Evolutionary conservation across 495 filamentous ascomycete genomes (phyloP).

Genomic region (Tuber aestivum): DNA sequence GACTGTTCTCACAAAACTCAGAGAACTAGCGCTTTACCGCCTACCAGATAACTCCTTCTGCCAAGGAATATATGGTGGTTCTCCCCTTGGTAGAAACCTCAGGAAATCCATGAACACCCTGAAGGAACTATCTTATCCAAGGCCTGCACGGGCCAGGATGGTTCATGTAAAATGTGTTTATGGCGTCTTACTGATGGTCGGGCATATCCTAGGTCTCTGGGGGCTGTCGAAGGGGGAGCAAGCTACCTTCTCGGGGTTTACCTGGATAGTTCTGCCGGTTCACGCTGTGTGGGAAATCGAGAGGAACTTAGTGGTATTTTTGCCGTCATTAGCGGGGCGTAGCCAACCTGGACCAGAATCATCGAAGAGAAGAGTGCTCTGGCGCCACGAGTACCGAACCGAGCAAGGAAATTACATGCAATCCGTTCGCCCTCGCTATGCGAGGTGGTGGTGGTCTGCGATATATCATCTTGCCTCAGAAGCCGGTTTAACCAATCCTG

Average conservation of each 20-base stretch:
- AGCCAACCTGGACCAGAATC: slow-evolving; percentile 59
- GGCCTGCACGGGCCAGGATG: slow-evolving; percentile 41
- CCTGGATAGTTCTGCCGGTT: slow-evolving; percentile 63
- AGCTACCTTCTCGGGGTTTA: slow-evolving; percentile 55
- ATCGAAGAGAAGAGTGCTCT: slow-evolving; percentile 66
- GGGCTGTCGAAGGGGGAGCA: slow-evolving; percentile 61
- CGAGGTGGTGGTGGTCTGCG: slow-evolving; percentile 66
- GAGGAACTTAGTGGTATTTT: slow-evolving; percentile 55
- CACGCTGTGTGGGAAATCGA: slow-evolving; percentile 72
- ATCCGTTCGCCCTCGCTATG: slow-evolving; percentile 65
- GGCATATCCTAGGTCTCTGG: slow-evolving; percentile 62
- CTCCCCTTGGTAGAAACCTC: slow-evolving; percentile 59
- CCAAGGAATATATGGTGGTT: slow-evolving; percentile 22
- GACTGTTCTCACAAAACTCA: slow-evolving; percentile 53
- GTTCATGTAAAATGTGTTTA: slow-evolving; percentile 52
- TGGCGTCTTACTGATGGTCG: slow-evolving; percentile 56
- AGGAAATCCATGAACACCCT: slow-evolving; percentile 62
- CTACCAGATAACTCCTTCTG: slow-evolving; percentile 11
- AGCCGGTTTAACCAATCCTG: slow-evolving; percentile 72
- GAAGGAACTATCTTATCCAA: slow-evolving; percentile 54
- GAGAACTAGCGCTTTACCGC: slow-evolving; percentile 46
- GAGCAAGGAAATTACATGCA: slow-evolving; percentile 66
- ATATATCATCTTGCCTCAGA: slow-evolving; percentile 57
- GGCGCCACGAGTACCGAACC: slow-evolving; percentile 66
- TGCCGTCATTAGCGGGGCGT: slow-evolving; percentile 64